Base-by-base conservation (phyloP, 495 filamentous ascomycete genomes). In the Hypoxylon trugodes region DNA sequence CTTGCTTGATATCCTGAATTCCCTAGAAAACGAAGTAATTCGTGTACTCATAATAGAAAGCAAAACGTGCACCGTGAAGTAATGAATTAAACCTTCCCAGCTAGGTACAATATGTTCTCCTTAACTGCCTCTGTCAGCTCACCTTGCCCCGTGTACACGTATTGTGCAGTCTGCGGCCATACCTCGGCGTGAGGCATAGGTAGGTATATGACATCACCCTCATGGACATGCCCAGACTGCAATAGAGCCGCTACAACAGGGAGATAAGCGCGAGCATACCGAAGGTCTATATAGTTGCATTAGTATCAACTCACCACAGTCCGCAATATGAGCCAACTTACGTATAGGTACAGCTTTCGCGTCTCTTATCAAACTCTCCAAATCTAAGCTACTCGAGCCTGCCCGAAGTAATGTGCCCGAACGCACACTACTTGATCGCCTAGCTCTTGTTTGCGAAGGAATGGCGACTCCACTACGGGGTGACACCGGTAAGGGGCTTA, bases 171-270 rank as follows among this genome's bases (percentile, higher is more conserved):
- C 42, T 80, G 73, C 0, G 52, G 46, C 84, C 84, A 87, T 6
- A 69, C 77, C 41, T 82, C 76, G 0, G 84, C 84, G 40, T 80
- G 75, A 9, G 83, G 84, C 47, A 87, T 36, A 0, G 84, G 84
- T 7, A 87, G 72, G 42, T 87, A 81, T 30, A 87, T 71, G 1
- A 78, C 69, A 52, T 86, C 84, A 22, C 80, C 77, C 21, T 74
- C 75, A 28, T 69, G 69, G 13, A 86, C 73, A 65, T 80, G 77
- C 18, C 79, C 77, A 1, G 79, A 82, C 25, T 77, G 70, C 36
- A 87, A 73, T n/a, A 86, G 63, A 3, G 78, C 75, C 1, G 77
- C 83, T 1, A 87, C 67, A 1, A 83, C 73, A 5, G 85, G 85
- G 4, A 84, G 72, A 49, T 73, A 74, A 3, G 77, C 74, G 0